Percentiles rank a stretch among this genome's conserved stretches.
Conservation (phyloP, 345 rosid genomes). For the Eucalyptus curtisii region DNA sequence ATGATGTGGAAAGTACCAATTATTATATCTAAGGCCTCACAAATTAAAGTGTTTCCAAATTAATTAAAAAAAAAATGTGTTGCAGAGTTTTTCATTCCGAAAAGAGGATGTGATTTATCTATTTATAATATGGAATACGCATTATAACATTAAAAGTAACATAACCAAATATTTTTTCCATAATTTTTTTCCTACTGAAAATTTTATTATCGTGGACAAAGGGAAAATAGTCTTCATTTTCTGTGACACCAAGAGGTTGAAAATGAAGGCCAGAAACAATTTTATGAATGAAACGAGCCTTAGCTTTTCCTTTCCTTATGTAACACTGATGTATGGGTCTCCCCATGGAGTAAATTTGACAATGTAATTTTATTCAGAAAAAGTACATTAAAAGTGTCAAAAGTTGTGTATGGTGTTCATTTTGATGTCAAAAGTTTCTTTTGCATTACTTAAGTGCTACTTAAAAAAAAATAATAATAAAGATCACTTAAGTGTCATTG, state of each 20-base stretch:
- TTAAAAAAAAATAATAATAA: too few relatives aligned
- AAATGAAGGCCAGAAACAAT: not conserved
- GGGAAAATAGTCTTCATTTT: not conserved
- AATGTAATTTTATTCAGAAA: not conserved
- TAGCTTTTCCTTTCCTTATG: not conserved
- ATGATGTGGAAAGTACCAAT: not conserved
- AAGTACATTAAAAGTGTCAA: too few relatives aligned
- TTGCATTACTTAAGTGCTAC: too few relatives aligned
- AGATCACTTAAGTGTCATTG: too few relatives aligned
- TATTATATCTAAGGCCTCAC: not conserved
- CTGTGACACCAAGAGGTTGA: not conserved
- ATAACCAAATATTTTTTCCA: not conserved
- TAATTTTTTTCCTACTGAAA: not conserved
- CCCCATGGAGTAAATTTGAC: not conserved
- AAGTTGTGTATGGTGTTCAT: too few relatives aligned
- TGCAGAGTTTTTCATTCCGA: not conserved
- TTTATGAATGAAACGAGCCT: not conserved
- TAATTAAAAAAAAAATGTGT: not conserved
- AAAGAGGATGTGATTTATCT: not conserved
- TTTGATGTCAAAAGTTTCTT: too few relatives aligned
- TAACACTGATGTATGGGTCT: not conserved
- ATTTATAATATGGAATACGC: not conserved
- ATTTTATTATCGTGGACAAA: not conserved
- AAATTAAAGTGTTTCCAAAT: not conserved
- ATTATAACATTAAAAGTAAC: not conserved